phyloP scores from a whole-genome alignment of 1,284 basidiomycete species.

The Chalciporus piperatoides region DNA sequence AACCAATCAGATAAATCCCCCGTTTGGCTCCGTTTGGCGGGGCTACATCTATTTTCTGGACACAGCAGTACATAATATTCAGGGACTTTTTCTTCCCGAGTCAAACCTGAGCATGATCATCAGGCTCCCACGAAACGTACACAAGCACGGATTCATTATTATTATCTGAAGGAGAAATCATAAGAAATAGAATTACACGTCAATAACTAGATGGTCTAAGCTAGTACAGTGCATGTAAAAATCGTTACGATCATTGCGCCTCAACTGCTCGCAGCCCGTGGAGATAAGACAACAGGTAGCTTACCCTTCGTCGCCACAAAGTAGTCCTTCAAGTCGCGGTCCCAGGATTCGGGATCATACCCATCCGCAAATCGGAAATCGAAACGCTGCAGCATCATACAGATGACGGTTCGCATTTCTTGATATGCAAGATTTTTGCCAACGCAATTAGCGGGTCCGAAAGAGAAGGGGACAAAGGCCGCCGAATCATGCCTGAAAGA shows the following conservation, averaged over 20 bases:
- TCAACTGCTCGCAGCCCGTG: slow-evolving; percentile 26
- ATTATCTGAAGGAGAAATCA: slow-evolving; percentile 2
- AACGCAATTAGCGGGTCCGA: slow-evolving; percentile 33
- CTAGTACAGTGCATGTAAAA: slow-evolving; percentile 23
- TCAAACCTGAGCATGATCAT: slow-evolving; percentile 2
- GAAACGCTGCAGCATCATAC: slow-evolving; percentile 31
- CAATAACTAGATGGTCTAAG: slow-evolving; percentile 29
- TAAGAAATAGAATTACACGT: slow-evolving; percentile 10
- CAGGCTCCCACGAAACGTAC: slow-evolving; percentile 7
- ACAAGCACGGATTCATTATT: slow-evolving; percentile 22
- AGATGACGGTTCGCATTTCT: slow-evolving; percentile 34
- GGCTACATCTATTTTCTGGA: too few relatives aligned
- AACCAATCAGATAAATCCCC: slow-evolving; percentile 7
- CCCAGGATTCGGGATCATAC: slow-evolving; percentile 31
- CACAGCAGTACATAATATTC: too few relatives aligned
- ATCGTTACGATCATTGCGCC: slow-evolving; percentile 7
- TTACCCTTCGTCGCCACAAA: slow-evolving; percentile 33
- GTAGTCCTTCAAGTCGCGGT: slow-evolving; percentile 33
- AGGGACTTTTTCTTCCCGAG: slow-evolving; percentile 15
- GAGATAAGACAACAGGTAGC: slow-evolving; percentile 34
- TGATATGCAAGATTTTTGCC: slow-evolving; percentile 36
- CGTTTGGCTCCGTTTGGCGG: too few relatives aligned
- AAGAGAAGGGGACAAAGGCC: slow-evolving; percentile 36
- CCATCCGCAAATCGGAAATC: slow-evolving; percentile 33
- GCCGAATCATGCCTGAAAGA: slow-evolving; percentile 30